Percentiles rank a stretch among this genome's conserved stretches.
phyloP scores from a whole-genome alignment of 306 rosid genomes.

The Dryas alaskensis region DNA sequence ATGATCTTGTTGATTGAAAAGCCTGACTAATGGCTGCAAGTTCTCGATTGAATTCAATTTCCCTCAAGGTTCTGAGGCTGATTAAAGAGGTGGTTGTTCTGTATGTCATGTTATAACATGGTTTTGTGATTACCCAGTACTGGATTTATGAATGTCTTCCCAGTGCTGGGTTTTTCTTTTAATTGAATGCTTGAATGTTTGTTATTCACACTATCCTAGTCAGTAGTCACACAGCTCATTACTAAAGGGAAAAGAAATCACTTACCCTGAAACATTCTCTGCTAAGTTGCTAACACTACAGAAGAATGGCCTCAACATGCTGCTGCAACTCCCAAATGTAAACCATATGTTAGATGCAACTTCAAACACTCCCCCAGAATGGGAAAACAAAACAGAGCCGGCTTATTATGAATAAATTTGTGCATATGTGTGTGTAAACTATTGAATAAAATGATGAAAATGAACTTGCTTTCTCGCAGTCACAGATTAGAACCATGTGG shows the following conservation, averaged over 20 bases:
- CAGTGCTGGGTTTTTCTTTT: no score
- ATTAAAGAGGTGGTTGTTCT: no score
- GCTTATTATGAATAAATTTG: not conserved
- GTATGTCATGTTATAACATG: no score
- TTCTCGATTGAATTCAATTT: no score
- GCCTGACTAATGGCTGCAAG: no score
- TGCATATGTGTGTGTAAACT: not conserved
- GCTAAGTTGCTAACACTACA: conserved; percentile 63
- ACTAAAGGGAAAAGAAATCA: conserved; percentile 3
- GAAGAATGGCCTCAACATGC: conserved; percentile 99
- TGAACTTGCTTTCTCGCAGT: no score
- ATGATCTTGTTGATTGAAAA: no score
- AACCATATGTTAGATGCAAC: conserved; percentile 21
- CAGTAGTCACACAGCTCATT: not conserved
- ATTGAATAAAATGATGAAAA: no score
- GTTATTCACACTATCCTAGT: not conserved
- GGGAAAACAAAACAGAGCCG: not conserved
- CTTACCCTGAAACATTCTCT: conserved; percentile 69
- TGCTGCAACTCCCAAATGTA: conserved; percentile 49
- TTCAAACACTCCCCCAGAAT: not conserved
- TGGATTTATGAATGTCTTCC: no score
- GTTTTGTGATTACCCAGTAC: no score
- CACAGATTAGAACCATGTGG: no score
- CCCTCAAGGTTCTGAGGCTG: no score
- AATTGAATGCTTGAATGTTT: not conserved